phyloP scores from a whole-genome alignment of 768 basidiomycete species.

The Scleroderma bovista region DNA sequence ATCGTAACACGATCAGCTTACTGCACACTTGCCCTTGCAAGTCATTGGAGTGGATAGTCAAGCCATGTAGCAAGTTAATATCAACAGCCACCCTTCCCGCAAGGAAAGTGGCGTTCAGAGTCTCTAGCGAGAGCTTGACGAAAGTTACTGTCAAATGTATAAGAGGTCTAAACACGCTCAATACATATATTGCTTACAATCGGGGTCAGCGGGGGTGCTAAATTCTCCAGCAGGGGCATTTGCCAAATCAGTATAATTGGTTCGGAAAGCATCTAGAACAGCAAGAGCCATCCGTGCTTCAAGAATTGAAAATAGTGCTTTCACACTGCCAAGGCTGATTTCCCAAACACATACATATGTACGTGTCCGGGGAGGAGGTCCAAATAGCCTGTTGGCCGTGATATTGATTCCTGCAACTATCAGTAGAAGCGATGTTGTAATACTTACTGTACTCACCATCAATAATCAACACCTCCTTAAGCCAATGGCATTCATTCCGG shows the following conservation, averaged over 20 bases:
- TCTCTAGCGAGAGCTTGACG: constrained; percentile 56
- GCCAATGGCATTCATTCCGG: constrained; percentile 10
- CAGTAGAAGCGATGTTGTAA: neutral
- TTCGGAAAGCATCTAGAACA: constrained; percentile 51
- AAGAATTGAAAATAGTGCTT: constrained; percentile 47
- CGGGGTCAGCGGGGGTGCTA: constrained; percentile 59
- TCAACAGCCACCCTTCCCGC: constrained; percentile 50
- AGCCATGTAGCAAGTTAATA: constrained; percentile 50
- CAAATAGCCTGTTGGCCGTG: constrained; percentile 81
- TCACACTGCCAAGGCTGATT: constrained; percentile 62
- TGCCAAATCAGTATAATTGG: constrained; percentile 68
- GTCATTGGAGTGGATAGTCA: constrained; percentile 70
- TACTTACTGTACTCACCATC: constrained; percentile 34
- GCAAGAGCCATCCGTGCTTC: constrained; percentile 48
- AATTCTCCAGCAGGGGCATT: constrained; percentile 80
- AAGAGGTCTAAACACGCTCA: neutral
- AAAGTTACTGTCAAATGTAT: constrained; percentile 63
- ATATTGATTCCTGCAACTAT: constrained; percentile 60
- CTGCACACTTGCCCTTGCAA: constrained; percentile 62
- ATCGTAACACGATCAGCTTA: constrained; percentile 53
- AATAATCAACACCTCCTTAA: constrained; percentile 39
- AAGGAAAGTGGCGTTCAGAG: constrained; percentile 52
- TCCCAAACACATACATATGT: constrained; percentile 96
- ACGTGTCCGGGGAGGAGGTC: constrained; percentile 75
- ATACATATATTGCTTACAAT: constrained; percentile 46